Evolutionary conservation across 345 rosid genomes (phyloP), one percentile per base, ranked within the genome.

Genomic region (Lepidium aucheri): DNA sequence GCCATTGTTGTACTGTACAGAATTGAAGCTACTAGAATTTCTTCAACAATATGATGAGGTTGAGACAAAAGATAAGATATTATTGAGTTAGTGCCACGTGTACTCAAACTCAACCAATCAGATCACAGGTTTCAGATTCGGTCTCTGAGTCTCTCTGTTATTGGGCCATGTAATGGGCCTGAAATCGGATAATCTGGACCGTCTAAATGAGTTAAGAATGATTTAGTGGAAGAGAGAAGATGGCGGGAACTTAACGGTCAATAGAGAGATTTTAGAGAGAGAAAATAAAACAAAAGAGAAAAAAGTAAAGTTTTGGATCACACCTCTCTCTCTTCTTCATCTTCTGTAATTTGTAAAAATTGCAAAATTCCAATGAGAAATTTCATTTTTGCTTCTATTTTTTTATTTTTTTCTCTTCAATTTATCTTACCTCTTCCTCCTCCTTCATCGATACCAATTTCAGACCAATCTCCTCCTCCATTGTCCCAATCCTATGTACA

Each of bases 101-200:
- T 67, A 2, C 14, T 44, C 16, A 22, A 15, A 8, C 7, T 24
- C 63, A 75, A 63, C 96, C 96, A 93, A 88, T 90, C 49, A 76
- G 83, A 66, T 3, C 68, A 61, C 67, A 61, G 42, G 76, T 6
- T 69, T 67, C 61, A 63, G 97, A 86, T 93, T 86, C 82, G 81
- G 46, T 44, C 28, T 70, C 18, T 32, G 49, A 77, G 26, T 39
- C 12, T 24, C 66, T 24, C 12, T 24, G 73, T 20, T 54, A n/a
- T 68, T 68, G 69, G 73, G 73, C 69, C 66, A 13, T 40, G 26
- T 4, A 5, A 26, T 65, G 72, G 73, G 73, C 62, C 44, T 26
- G 30, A 26, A 6, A 26, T 26, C 30, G 32, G 32, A 28, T 28
- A 28, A 73, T 72, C 61, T 60, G 66, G 62, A 51, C 70, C 42